Conservation (phyloP, 83 land plant species). For the Picea abies region DNA sequence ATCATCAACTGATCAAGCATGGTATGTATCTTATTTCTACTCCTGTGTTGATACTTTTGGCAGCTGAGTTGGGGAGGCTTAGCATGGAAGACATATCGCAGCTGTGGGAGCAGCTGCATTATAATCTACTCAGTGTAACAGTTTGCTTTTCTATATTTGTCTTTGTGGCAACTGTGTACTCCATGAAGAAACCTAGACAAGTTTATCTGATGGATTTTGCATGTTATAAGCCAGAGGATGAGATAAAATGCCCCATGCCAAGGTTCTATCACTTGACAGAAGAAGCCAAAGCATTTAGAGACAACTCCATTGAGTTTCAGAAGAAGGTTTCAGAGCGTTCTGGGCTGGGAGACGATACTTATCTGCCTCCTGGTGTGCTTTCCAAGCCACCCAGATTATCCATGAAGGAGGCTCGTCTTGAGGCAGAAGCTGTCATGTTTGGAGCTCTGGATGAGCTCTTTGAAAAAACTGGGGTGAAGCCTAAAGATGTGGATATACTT, state of each 20-base stretch:
- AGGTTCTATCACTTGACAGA: constrained; percentile 53
- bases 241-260: constrained; percentile 37
- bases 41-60: constrained; percentile 18
- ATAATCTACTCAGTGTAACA: constrained; percentile 27
- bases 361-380: constrained; percentile 45
- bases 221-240: constrained; percentile 61
- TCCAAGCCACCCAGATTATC: constrained; percentile 31
- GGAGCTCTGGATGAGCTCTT: constrained; percentile 27
- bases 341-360: constrained; percentile 77
- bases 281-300: constrained; percentile 34
- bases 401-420: constrained; percentile 54
- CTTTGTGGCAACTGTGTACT: constrained; percentile 42
- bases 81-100: constrained; percentile 1
- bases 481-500: constrained; percentile 7
- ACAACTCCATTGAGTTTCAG: constrained; percentile 55
- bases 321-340: constrained; percentile 42
- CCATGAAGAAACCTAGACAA: constrained; percentile 39
- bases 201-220: constrained; percentile 74
- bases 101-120: constrained; percentile 31
- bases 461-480: constrained; percentile 4
- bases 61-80: constrained; percentile 7
- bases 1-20: constrained; percentile 38
- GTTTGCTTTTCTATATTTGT: constrained; percentile 14
- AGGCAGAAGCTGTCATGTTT: constrained; percentile 38
- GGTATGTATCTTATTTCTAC: constrained; percentile 27